These are phyloP conservation scores for Protea cynaroides DNA, from an alignment of 164 flowering plant genomes.

Conservation along the genomic window DNA sequence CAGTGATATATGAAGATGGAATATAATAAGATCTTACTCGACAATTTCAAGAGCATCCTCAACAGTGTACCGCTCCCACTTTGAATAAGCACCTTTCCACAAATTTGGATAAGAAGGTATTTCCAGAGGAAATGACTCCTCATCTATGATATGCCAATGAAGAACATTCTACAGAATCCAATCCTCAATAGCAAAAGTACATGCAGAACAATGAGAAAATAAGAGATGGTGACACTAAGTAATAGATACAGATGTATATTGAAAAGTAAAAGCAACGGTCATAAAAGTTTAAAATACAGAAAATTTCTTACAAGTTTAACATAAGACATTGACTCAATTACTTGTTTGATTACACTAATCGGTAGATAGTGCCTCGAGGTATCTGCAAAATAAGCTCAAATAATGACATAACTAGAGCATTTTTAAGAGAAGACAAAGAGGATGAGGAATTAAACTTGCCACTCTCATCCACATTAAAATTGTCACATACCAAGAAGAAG, in stretches of 20 bases:
- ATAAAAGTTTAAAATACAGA: background rate
- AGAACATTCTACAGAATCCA: constrained; percentile 87
- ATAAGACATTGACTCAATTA: constrained; percentile 93
- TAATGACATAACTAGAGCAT: background rate
- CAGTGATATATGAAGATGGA: constrained; percentile 1
- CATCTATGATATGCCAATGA: constrained; percentile 98
- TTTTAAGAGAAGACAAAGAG: background rate
- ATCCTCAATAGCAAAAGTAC: constrained; percentile 32
- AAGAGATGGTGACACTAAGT: background rate
- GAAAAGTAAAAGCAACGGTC: background rate
- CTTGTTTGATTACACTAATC: constrained; percentile 67
- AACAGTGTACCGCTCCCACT: constrained; percentile 85
- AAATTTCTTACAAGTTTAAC: constrained; percentile 84
- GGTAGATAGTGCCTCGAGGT: constrained; percentile 90
- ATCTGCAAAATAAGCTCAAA: constrained; percentile 48
- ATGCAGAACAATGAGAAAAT: constrained; percentile 14
- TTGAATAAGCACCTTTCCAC: constrained; percentile 93
- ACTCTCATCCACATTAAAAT: background rate
- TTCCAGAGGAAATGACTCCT: constrained; percentile 90
- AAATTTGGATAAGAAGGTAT: constrained; percentile 76
- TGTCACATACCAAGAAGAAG: constrained; percentile 65
- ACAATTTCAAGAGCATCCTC: constrained; percentile 94
- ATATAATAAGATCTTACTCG: constrained; percentile 37
- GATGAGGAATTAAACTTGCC: background rate
- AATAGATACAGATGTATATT: background rate